phyloP scores from a whole-genome alignment of 148 eudicot genomes.

The Cornus florida region DNA sequence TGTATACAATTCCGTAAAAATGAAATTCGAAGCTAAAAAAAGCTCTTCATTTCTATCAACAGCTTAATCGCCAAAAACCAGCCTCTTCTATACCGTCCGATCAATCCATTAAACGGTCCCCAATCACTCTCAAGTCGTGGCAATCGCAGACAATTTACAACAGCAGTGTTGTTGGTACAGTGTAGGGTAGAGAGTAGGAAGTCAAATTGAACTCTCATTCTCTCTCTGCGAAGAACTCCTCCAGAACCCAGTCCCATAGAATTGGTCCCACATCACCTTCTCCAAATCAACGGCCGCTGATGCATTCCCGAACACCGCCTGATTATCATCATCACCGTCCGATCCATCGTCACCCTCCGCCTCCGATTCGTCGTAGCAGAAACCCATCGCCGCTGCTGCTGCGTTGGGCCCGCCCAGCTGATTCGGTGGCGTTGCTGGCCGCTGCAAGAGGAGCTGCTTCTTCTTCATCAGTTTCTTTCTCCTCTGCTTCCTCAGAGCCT shows the following conservation, averaged over 20 bases:
- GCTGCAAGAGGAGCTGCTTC: not conserved
- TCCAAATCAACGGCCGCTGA: constrained; percentile 42
- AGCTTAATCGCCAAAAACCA: too few species aligned
- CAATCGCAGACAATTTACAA: too few species aligned
- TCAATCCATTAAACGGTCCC: too few species aligned
- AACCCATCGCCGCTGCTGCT: not conserved
- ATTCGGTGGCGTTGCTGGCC: not conserved
- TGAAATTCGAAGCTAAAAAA: too few species aligned
- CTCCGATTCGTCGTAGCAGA: constrained; percentile 25
- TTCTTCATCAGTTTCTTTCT: constrained; percentile 14
- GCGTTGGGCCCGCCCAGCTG: not conserved
- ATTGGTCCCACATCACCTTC: constrained; percentile 60
- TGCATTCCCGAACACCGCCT: constrained; percentile 15
- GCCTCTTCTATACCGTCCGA: too few species aligned
- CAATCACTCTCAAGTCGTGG: too few species aligned
- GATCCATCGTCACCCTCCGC: not conserved
- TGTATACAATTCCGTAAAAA: too few species aligned
- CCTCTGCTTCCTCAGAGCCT: constrained; percentile 31
- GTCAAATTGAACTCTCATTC: not conserved
- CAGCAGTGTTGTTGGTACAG: not conserved
- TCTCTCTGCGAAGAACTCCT: constrained; percentile 46
- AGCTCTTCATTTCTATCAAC: too few species aligned
- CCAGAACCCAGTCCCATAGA: constrained; percentile 70
- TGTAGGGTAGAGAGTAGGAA: too few species aligned
- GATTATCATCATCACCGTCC: constrained; percentile 21